phyloP scores from a whole-genome alignment of 2,329 filamentous ascomycete species.

The Bertia moriformis region DNA sequence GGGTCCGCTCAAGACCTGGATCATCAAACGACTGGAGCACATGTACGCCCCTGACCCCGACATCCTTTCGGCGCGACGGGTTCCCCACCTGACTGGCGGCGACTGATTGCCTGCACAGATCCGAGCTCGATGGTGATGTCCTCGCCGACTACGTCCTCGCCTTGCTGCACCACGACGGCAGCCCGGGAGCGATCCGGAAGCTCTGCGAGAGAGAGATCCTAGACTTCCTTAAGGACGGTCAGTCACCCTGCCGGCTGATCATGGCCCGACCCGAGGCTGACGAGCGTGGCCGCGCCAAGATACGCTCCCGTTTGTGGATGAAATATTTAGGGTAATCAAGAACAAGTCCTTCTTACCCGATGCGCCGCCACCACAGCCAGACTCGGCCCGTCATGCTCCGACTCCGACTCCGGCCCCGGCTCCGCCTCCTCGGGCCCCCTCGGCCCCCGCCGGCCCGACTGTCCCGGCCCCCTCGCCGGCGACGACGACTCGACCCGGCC shows the following conservation, averaged over 20 bases:
- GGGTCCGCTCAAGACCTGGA: slow-evolving; percentile 58
- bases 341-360: neutral
- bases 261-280: neutral
- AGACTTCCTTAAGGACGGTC: slow-evolving; percentile 63
- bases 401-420: slow-evolving; percentile 11
- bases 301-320: too few relatives aligned
- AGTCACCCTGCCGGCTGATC: slow-evolving; percentile 4
- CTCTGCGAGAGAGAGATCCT: slow-evolving; percentile 59
- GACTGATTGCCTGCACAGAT: slow-evolving; percentile 27
- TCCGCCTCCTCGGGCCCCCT: too few relatives aligned
- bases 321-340: neutral
- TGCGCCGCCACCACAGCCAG: too few relatives aligned
- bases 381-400: too few relatives aligned
- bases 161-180: slow-evolving; percentile 56
- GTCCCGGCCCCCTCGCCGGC: too few relatives aligned
- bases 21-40: slow-evolving; percentile 62
- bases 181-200: slow-evolving; percentile 44
- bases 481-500: too few relatives aligned
- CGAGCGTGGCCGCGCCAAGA: too few relatives aligned
- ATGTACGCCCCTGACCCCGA: slow-evolving; percentile 32
- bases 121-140: slow-evolving; percentile 67
- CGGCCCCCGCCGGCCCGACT: too few relatives aligned
- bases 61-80: slow-evolving; percentile 3
- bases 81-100: slow-evolving; percentile 1
- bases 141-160: slow-evolving; percentile 76